Evolutionary conservation across 116 monocot species (phyloP).

Genomic region (Cymodocea nodosa): DNA sequence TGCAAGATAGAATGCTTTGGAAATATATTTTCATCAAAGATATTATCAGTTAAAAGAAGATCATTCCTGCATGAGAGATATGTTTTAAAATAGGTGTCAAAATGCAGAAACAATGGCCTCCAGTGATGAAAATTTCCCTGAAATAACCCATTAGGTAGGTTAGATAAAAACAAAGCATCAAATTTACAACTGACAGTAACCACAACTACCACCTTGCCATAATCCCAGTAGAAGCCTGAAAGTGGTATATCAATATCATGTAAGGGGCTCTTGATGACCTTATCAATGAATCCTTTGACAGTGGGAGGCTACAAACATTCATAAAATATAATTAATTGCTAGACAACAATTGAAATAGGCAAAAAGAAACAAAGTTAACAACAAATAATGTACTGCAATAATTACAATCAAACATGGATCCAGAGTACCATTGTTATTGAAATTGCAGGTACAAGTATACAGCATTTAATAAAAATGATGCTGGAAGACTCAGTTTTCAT

Average conservation of each 20-base stretch:
- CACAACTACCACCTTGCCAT: slow-evolving; percentile 50
- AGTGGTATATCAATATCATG: slow-evolving; percentile 93
- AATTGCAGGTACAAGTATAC: no score
- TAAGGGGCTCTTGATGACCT: slow-evolving; percentile 86
- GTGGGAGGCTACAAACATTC: slow-evolving; percentile 49
- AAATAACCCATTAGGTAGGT: slow-evolving; percentile 6
- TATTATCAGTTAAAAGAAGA: slow-evolving; percentile 70
- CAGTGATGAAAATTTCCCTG: slow-evolving; percentile 99
- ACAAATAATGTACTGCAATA: not conserved
- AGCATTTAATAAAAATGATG: no score
- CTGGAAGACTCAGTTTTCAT: no score
- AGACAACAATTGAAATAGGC: not conserved
- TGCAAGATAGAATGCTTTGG: slow-evolving; percentile 84
- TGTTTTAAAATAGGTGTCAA: slow-evolving; percentile 95
- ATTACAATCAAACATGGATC: not conserved
- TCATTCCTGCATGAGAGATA: slow-evolving; percentile 75
- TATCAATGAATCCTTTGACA: slow-evolving; percentile 91
- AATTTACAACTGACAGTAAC: slow-evolving; percentile 8
- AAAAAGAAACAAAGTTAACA: not conserved
- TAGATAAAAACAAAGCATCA: not conserved
- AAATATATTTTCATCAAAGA: slow-evolving; percentile 58
- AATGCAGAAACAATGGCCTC: slow-evolving; percentile 95
- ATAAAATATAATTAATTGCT: not conserved
- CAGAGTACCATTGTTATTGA: not conserved
- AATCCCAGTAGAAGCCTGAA: slow-evolving; percentile 96